Percentiles rank a stretch among this genome's conserved stretches.
These are phyloP conservation scores for Stromatinia cepivora DNA, from an alignment of 2,329 filamentous ascomycete species.

Conservation along the genomic window DNA sequence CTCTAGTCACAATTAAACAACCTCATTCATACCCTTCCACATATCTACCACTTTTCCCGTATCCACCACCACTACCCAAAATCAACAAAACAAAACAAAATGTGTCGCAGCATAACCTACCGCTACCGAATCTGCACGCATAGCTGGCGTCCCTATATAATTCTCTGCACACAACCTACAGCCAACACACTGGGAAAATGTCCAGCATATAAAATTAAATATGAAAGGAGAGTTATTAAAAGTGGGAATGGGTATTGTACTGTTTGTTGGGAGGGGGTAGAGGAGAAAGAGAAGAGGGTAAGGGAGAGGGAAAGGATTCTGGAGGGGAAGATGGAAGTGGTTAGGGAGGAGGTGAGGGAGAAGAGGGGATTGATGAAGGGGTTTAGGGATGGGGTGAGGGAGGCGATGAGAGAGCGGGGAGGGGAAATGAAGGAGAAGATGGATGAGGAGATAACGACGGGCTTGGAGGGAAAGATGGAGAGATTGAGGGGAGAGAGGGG, in stretches of 20 bases:
- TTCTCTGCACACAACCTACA: not conserved
- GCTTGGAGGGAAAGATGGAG: not conserved
- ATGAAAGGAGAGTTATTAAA: not conserved
- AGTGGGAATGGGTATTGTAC: conserved; percentile 18
- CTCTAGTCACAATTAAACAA: not conserved
- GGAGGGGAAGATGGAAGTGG: not conserved
- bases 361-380: not conserved
- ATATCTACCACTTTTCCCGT: not conserved
- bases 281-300: not conserved
- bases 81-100: not conserved
- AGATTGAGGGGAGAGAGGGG: not conserved
- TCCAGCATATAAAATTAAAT: not conserved
- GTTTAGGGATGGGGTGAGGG: not conserved
- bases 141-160: not conserved
- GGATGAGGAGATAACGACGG: too few relatives aligned
- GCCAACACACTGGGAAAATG: not conserved
- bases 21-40: not conserved
- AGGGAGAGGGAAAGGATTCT: not conserved
- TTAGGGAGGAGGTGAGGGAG: not conserved
- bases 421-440: not conserved
- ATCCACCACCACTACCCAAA: not conserved
- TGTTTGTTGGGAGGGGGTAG: not conserved
- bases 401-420: not conserved
- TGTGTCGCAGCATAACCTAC: conserved; percentile 11
- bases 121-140: conserved; percentile 2